Percentiles rank a stretch among this genome's conserved stretches.
Evolutionary conservation across 164 flowering plant species (phyloP).

Genomic region (Liriodendron chinense): DNA sequence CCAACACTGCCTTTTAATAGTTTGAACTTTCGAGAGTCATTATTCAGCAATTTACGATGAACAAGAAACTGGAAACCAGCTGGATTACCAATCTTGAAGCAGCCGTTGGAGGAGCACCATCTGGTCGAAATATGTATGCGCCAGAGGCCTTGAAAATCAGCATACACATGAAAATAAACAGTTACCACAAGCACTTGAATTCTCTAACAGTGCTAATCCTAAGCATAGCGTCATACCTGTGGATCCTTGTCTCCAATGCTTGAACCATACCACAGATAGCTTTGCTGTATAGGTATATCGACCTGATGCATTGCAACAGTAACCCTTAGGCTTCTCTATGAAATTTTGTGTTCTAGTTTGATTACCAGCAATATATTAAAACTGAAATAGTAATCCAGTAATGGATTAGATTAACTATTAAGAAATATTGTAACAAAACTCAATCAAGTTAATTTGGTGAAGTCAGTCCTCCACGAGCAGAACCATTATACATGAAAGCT

Average conservation of each 20-base stretch:
- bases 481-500: too few relatives aligned
- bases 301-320: slow-evolving; percentile 37
- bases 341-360: background rate
- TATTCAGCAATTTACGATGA: background rate
- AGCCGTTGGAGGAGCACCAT: slow-evolving; percentile 39
- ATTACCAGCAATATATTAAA: too few relatives aligned
- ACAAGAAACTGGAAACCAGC: slow-evolving; percentile 9
- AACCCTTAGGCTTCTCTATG: background rate
- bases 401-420: too few relatives aligned
- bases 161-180: slow-evolving; percentile 9
- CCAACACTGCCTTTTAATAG: too few relatives aligned
- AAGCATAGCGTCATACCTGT: slow-evolving; percentile 34
- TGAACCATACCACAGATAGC: slow-evolving; percentile 75
- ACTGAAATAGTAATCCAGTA: too few relatives aligned
- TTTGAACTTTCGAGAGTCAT: too few relatives aligned
- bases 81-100: slow-evolving; percentile 64
- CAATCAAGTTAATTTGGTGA: too few relatives aligned
- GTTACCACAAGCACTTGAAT: background rate
- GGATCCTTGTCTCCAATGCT: slow-evolving; percentile 46
- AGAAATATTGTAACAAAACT: too few relatives aligned
- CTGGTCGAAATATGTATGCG: slow-evolving; percentile 84
- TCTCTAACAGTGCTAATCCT: background rate
- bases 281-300: slow-evolving; percentile 75
- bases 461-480: too few relatives aligned
- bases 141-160: slow-evolving; percentile 58